Percentiles rank a stretch among this genome's conserved stretches.
phyloP scores from a whole-genome alignment of 257 asterid species.

The Sherardia arvensis region DNA sequence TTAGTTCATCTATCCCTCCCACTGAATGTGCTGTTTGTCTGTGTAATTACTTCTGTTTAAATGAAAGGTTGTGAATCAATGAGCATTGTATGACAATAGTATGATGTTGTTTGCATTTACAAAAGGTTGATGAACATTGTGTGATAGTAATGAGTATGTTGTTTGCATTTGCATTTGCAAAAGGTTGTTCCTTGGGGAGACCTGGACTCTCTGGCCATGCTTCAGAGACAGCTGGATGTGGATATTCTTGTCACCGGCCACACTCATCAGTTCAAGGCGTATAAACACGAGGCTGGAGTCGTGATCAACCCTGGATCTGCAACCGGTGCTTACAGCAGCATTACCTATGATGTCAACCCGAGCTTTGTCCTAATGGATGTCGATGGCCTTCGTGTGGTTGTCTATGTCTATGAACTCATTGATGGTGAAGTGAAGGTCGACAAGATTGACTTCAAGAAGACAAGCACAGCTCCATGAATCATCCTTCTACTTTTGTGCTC shows the following conservation, averaged over 20 bases:
- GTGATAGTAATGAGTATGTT: background rate
- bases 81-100: too few relatives aligned
- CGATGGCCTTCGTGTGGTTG: slow-evolving; percentile 89
- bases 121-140: background rate
- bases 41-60: background rate
- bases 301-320: slow-evolving; percentile 98
- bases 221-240: slow-evolving; percentile 91
- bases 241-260: slow-evolving; percentile 94
- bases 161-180: background rate
- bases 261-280: slow-evolving; percentile 93
- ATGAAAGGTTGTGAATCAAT: too few relatives aligned
- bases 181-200: slow-evolving; percentile 99
- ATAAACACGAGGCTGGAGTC: slow-evolving; percentile 96
- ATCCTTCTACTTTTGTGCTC: background rate
- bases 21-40: background rate
- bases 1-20: background rate
- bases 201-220: slow-evolving; percentile 89
- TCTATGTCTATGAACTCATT: slow-evolving; percentile 87
- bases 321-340: slow-evolving; percentile 96
- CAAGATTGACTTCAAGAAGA: slow-evolving; percentile 96
- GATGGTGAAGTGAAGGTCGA: slow-evolving; percentile 98
- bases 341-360: slow-evolving; percentile 91
- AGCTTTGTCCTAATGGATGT: slow-evolving; percentile 97
- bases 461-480: slow-evolving; percentile 31
- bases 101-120: too few relatives aligned